phyloP scores from a whole-genome alignment of 306 rosid genomes.

The Cicer bijugum region DNA sequence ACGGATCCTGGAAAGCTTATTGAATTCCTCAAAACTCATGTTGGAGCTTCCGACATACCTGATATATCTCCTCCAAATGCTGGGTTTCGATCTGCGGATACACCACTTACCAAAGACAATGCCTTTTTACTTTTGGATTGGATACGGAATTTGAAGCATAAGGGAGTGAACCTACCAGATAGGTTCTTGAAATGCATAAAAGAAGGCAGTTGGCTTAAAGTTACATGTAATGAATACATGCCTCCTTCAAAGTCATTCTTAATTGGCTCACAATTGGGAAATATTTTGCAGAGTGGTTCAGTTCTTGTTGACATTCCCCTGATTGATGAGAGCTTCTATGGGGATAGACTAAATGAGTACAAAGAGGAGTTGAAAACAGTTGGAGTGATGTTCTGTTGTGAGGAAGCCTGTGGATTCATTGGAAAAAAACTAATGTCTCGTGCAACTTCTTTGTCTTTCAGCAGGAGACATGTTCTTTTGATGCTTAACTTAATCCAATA shows the following conservation, averaged over 20 bases:
- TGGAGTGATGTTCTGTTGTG: slow-evolving; percentile 73
- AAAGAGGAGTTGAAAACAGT: slow-evolving; percentile 62
- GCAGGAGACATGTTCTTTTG: slow-evolving; percentile 48
- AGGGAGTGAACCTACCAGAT: slow-evolving; percentile 35
- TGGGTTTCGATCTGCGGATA: slow-evolving; percentile 51
- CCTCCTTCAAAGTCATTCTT: slow-evolving; percentile 72
- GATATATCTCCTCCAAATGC: slow-evolving; percentile 62
- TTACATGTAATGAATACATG: slow-evolving; percentile 54
- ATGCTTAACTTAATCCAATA: slow-evolving; percentile 64
- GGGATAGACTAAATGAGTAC: slow-evolving; percentile 48
- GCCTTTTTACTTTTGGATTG: slow-evolving; percentile 68
- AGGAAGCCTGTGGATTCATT: slow-evolving; percentile 67
- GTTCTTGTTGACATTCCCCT: slow-evolving; percentile 72
- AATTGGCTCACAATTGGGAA: slow-evolving; percentile 54
- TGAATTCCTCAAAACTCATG: slow-evolving; percentile 50
- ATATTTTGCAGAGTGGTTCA: slow-evolving; percentile 60
- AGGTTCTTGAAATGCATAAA: slow-evolving; percentile 57
- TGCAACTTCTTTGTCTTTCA: slow-evolving; percentile 51
- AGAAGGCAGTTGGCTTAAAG: slow-evolving; percentile 72
- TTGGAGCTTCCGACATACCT: slow-evolving; percentile 68
- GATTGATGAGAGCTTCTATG: slow-evolving; percentile 64
- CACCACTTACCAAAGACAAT: slow-evolving; percentile 62
- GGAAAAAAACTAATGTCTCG: slow-evolving; percentile 69
- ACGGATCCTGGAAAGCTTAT: slow-evolving; percentile 38
- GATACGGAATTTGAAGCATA: slow-evolving; percentile 49